Base-by-base conservation (phyloP, 208 protist species). In the Wallacemonas sp. region DNA sequence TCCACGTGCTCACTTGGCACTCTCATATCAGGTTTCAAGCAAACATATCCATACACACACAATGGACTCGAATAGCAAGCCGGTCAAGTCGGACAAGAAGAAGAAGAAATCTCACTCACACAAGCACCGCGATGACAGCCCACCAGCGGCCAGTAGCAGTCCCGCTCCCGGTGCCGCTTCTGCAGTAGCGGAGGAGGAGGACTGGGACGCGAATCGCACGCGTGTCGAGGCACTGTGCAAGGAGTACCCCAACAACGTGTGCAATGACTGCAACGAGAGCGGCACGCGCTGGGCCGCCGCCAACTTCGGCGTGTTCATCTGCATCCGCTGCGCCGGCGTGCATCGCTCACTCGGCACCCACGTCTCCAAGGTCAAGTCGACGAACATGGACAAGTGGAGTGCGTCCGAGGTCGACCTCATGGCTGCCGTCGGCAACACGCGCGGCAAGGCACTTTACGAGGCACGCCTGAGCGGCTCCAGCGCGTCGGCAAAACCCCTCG, bases 281-380 rank as follows among this genome's bases (percentile, higher is more conserved):
- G 85, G 88, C 9, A 95, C 93, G 26, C 79, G 87, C 16, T 98
- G 95, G 95, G 83, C 93, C 5, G 91, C 82, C 9, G 84, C 95
- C 26, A 97, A 96, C 65, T 71, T 88, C 38, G 95, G 95, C 39
- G 76, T 97, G 11, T 97, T 98, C 70, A 49, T 97, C 9, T 98
- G 95, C 70, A 93, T 97, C 27, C 83, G 93, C 46, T 98, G 97
- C 77, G 80, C 93, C 1, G 95, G 95, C 26, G 86, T 98, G 27
- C 97, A 98, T 70, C 88, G 97, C 63, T 90, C 83, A 9, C 74
- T 98, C 5, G 97, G 97, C 27, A 81, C 90, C 23, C 94, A 98
- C 76, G 68, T 98, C 27, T 96, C 88, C 8, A 97, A 98, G 68
- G 87, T 98, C 14, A 96, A 96, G 52, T 97, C 90, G 8, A 88